Base-by-base conservation (phyloP, 805 yeast species). In the Wickerhamiella spandovensis region DNA sequence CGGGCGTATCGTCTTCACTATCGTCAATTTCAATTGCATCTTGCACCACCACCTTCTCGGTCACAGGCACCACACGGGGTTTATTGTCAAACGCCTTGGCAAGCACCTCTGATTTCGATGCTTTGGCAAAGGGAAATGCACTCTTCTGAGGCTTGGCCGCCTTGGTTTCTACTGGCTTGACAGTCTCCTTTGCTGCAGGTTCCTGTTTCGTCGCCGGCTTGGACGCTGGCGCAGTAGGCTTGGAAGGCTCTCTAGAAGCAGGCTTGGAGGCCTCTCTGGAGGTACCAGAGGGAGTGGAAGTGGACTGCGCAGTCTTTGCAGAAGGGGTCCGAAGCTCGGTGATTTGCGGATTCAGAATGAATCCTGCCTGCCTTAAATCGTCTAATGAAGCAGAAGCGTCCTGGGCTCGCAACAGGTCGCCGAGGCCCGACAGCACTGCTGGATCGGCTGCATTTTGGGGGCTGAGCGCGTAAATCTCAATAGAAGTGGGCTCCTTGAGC, bases 1-100 rank as follows among this genome's bases (percentile, higher is more conserved):
- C 28, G 12, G 28, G 24, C 9, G 35, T 28, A 17, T 24, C n/a
- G 12, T 37, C 48, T 3, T 25, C 43, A 2, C 1, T 12, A 7
- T 50, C 54, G 23, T 43, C 43, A 4, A 18, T 44, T 1, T 32
- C 48, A n/a, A 41, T 46, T 5, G 42, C 46, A 6, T 51, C 54
- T 15, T 48, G 38, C 21, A 48, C 50, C 2, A 56, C 58, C 2
- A 53, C 51, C 21, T 48, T 44, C 24, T 54, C 54, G 9, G 43
- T 21, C 2, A 52, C 55, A 1, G 56, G 52, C 37, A 12, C 44
- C 4, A 18, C 8, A 4, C 17, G 28, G n/a, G 48, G 47, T 21
- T 18, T 32, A 7, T 46, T 43, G 7, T 17, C 28, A 20, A 44
- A 45, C 12, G 50, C 48, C 10, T 48, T 25, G 24, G 49, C 39